Percentiles rank a stretch among this genome's conserved stretches.
Conservation (phyloP, 1,284 basidiomycete species). For the Chondrostereum purpureum region DNA sequence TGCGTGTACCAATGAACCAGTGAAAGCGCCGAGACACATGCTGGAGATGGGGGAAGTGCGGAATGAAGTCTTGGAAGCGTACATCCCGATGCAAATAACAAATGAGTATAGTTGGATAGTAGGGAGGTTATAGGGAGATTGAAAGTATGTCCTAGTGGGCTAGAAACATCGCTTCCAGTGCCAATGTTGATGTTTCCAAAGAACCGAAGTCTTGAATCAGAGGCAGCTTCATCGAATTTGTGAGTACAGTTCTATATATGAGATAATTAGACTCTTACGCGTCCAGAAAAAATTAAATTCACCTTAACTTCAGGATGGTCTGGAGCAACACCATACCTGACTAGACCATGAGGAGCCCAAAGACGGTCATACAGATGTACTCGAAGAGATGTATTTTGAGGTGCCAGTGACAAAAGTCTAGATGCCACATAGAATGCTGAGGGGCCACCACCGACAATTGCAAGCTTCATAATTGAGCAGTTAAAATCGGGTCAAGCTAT, state of each 20-base stretch:
- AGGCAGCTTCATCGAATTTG: conserved; percentile 81
- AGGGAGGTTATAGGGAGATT: conserved; percentile 54
- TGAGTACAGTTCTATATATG: conserved; percentile 83
- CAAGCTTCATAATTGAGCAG: conserved; percentile 58
- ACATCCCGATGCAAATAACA: conserved; percentile 80
- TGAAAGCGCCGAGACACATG: conserved; percentile 75
- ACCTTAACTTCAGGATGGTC: conserved; percentile 99
- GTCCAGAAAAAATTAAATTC: conserved; percentile 16
- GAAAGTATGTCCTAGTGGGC: conserved; percentile 38
- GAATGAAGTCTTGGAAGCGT: conserved; percentile 54
- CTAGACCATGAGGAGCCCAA: conserved; percentile 92
- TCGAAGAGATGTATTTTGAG: conserved; percentile 38
- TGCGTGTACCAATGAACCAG: conserved; percentile 98
- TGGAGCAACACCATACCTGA: conserved; percentile 95
- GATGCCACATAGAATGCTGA: conserved; percentile 94
- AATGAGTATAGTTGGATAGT: conserved; percentile 69
- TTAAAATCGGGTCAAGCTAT: too few species aligned
- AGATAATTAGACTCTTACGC: too few species aligned
- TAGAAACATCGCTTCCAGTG: conserved; percentile 22
- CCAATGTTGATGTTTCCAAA: conserved; percentile 90
- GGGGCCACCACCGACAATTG: conserved; percentile 85
- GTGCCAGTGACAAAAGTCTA: conserved; percentile 64
- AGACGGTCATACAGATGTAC: conserved; percentile 92
- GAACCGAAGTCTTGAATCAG: conserved; percentile 76
- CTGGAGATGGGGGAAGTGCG: conserved; percentile 40